Evolutionary conservation across 345 rosid species (phyloP), one percentile per base, ranked within the genome.

Genomic region (Bruguiera gymnorhiza): DNA sequence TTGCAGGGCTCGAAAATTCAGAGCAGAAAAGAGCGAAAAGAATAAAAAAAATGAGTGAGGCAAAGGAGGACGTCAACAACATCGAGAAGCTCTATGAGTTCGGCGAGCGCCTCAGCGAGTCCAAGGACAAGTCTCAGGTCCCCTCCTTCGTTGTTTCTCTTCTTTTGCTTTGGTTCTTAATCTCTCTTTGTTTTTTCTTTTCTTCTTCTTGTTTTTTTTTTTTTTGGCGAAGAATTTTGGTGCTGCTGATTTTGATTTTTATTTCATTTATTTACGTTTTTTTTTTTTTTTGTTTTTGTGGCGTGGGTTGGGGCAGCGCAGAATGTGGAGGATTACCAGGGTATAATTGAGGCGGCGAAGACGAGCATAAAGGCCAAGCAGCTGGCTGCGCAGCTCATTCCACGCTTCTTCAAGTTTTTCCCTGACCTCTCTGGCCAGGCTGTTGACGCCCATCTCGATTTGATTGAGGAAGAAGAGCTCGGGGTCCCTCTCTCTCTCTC

Each of bases 61-160:
- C 63, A 37, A 69, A 86, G 62, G 95, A 89, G 31, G 98, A 90
- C 31, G 84, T 87, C 67, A 73, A 71, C 63, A 97, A 84, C 75
- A 90, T 96, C 83, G 97, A 90, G 87, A 88, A 86, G 91, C 95
- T 96, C 65, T 96, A 96, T 79, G 91, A 96, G 92, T 92, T 86
- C 81, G 91, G 98, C 9, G 99, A 96, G 72, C 86, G 96, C 3
- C 96, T 96, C 68, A 96, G 76, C 72, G 98, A 90, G 75, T 81
- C 98, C 74, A 96, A 92, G 79, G 99, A 92, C 75, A 95, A 95
- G 88, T 85, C 96, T 65, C 92, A 88, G 98, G 99, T 90, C 24
- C 58, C 55, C 23, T 34, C 70, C 37, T 54, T 26, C 3, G 65
- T 31, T 29, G 23, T 26, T 24, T 56, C 23, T 56, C 2, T 23